Percentiles rank a stretch among this genome's conserved stretches.
phyloP scores from a whole-genome alignment of 192 early-diverging fungal species.

The Backusella westeae region DNA sequence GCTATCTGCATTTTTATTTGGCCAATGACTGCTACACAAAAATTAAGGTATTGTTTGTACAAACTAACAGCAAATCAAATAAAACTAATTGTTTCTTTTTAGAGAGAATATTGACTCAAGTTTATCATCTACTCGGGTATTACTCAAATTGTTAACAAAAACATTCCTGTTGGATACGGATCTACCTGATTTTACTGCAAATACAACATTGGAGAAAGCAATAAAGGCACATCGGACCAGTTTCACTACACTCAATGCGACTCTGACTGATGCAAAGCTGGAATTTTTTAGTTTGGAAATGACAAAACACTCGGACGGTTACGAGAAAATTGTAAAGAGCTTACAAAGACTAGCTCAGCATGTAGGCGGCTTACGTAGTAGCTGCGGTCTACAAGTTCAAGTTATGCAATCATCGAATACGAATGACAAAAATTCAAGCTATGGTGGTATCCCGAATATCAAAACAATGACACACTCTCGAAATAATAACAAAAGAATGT shows the following conservation, averaged over 20 bases:
- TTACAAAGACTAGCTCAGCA: slow-evolving; percentile 66
- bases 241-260: slow-evolving; percentile 51
- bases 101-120: slow-evolving; percentile 45
- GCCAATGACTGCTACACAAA: slow-evolving; percentile 49
- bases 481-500: neutral
- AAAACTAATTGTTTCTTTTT: neutral
- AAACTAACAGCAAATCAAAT: neutral
- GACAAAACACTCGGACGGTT: slow-evolving; percentile 38
- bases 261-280: slow-evolving; percentile 50
- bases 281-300: slow-evolving; percentile 52
- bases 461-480: neutral
- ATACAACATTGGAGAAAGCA: slow-evolving; percentile 50
- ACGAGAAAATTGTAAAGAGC: slow-evolving; percentile 48
- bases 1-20: slow-evolving; percentile 41
- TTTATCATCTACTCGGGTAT: slow-evolving; percentile 51
- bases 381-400: slow-evolving; percentile 61
- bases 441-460: neutral
- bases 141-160: slow-evolving; percentile 61
- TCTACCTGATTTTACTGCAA: slow-evolving; percentile 45
- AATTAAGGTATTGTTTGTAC: slow-evolving; percentile 36
- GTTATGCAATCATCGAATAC: slow-evolving; percentile 36
- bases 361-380: slow-evolving; percentile 63
- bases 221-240: slow-evolving; percentile 57
- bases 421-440: neutral
- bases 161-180: slow-evolving; percentile 57